These are phyloP conservation scores for Sclerotinia trifoliorum DNA, from an alignment of 2,329 filamentous ascomycete species.

Conservation along the genomic window DNA sequence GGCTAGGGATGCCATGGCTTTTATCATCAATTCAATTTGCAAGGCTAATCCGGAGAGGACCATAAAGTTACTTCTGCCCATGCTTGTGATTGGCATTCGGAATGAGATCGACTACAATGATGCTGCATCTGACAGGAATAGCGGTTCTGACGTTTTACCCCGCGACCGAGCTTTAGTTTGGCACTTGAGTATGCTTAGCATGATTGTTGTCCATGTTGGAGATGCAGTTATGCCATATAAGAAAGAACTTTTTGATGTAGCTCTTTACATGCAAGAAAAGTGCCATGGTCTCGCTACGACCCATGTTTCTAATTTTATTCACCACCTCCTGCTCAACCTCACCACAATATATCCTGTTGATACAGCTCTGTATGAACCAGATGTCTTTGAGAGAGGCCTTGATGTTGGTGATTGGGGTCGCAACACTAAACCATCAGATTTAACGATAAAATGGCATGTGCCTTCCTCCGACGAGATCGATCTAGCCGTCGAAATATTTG, in stretches of 20 bases:
- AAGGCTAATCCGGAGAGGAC: conserved; percentile 95
- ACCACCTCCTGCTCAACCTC: conserved; percentile 90
- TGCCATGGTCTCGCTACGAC: conserved; percentile 93
- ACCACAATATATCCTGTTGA: conserved; percentile 94
- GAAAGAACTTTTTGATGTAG: conserved; percentile 84
- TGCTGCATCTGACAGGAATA: conserved; percentile 90
- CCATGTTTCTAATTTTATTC: conserved; percentile 95
- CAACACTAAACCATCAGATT: conserved; percentile 67
- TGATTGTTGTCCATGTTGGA: conserved; percentile 96
- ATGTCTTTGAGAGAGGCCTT: conserved; percentile 67
- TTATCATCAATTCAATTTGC: conserved; percentile 94
- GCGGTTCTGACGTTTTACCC: conserved; percentile 88
- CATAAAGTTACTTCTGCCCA: conserved; percentile 83
- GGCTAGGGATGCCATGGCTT: conserved; percentile 95
- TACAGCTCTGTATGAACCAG: conserved; percentile 81
- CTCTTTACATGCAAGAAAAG: conserved; percentile 92
- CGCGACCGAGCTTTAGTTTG: conserved; percentile 91
- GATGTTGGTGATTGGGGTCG: conserved; percentile 82
- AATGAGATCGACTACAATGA: conserved; percentile 97
- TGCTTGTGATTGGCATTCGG: conserved; percentile 86
- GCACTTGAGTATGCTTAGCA: conserved; percentile 95
- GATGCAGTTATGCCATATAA: conserved; percentile 86
- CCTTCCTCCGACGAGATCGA: conserved; percentile 76
- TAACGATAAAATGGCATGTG: conserved; percentile 90
- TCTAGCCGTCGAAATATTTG: conserved; percentile 87